Conservation (phyloP, 2,329 filamentous ascomycete species). For the Apiospora pterosperma region DNA sequence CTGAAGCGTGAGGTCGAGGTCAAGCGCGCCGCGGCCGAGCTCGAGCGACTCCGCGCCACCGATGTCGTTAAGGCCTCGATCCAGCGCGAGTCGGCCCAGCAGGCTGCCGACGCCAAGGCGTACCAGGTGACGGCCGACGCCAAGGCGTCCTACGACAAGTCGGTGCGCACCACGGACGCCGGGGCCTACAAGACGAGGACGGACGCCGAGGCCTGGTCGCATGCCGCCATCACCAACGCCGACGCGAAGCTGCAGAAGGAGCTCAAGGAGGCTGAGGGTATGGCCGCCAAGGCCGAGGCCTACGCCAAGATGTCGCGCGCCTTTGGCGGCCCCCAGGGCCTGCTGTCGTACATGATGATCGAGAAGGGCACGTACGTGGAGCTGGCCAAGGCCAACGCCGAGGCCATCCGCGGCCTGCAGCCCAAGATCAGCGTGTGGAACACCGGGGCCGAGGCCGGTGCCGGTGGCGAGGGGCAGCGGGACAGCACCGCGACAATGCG, state of each 20-base stretch:
- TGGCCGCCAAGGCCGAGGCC: conserved; percentile 75
- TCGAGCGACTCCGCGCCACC: conserved; percentile 73
- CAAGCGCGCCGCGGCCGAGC: conserved; percentile 74
- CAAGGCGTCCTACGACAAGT: conserved; percentile 48
- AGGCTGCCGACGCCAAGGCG: conserved; percentile 62
- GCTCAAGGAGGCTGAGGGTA: conserved; percentile 73
- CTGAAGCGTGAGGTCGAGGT: conserved; percentile 74
- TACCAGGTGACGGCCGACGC: conserved; percentile 65
- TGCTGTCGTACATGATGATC: conserved; percentile 85
- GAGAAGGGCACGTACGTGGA: conserved; percentile 76
- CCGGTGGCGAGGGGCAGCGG: conserved; percentile 33
- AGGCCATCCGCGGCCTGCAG: conserved; percentile 71
- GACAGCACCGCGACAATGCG: conserved; percentile 64
- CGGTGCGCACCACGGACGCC: conserved; percentile 47
- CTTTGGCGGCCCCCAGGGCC: conserved; percentile 72
- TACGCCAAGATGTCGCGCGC: conserved; percentile 69
- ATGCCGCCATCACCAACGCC: conserved; percentile 42
- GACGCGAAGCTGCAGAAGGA: conserved; percentile 55
- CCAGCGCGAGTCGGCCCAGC: conserved; percentile 62
- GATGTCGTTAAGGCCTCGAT: conserved; percentile 79
- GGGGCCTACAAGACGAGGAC: conserved; percentile 42
- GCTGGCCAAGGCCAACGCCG: conserved; percentile 74
- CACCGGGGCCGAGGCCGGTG: conserved; percentile 57
- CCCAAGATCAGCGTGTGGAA: conserved; percentile 94
- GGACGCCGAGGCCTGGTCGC: conserved; percentile 38